Conservation (phyloP, 331 rosid species). For the Dryas integrifolia region DNA sequence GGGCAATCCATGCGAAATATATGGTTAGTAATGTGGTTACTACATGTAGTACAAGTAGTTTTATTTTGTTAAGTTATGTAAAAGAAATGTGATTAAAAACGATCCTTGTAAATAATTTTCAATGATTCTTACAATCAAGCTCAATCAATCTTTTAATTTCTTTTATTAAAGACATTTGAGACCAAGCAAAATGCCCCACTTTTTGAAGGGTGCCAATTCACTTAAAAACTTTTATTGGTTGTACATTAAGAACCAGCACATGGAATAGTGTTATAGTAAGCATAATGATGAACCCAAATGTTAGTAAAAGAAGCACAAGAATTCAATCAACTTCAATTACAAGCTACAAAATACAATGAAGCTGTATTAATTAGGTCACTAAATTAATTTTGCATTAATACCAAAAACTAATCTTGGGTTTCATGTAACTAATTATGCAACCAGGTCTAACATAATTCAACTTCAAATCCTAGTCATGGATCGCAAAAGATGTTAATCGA, state of each 20-base stretch:
- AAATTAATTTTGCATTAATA: neutral
- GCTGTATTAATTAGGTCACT: neutral
- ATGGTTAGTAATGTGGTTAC: no score
- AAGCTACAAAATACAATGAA: neutral
- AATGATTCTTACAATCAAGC: no score
- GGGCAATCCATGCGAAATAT: no score
- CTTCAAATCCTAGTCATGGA: neutral
- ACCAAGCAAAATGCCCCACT: no score
- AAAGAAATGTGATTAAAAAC: no score
- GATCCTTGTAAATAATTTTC: no score
- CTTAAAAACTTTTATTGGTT: neutral
- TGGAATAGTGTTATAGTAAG: no score
- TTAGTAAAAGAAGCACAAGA: neutral
- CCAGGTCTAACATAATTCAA: neutral
- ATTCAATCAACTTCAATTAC: neutral
- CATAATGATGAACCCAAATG: neutral
- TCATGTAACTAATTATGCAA: neutral
- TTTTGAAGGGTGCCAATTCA: neutral
- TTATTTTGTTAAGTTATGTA: no score
- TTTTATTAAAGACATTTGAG: no score
- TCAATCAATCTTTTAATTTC: no score
- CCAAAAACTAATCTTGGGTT: neutral
- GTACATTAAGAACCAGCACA: neutral
- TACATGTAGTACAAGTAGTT: no score
- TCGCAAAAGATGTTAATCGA: neutral